Evolutionary conservation across 83 land plant genomes (phyloP), one percentile per base, ranked within the genome.

Genomic region (Picea abies): DNA sequence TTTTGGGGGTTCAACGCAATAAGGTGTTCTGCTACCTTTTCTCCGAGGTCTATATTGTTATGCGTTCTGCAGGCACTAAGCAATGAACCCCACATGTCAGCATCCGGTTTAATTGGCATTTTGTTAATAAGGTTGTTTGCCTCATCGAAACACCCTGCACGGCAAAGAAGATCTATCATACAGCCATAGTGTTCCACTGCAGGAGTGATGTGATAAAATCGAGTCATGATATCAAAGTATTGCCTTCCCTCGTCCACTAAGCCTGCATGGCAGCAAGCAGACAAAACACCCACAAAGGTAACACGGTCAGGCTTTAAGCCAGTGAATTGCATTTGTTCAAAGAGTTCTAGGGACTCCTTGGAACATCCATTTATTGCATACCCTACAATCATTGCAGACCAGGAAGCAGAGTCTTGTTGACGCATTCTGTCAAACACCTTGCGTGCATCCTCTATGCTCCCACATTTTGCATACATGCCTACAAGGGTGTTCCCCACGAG

Each of bases 401-500:
- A 89, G 20, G 90, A 76, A 56, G 71, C 84, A 60, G 80, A 44
- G 84, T 84, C 86, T 20, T 20, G 65, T 16, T 16, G n/a, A 52
- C 85, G 83, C 70, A 86, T 89, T 14, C 71, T 80, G 56, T 84
- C 80, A 76, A 89, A 89, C 64, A 86, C 84, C 29, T 78, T 68
- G 32, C 78, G 82, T 25, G 90, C 90, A 23, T 80, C 62, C 4
- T 82, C 84, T 25, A 84, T 52, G 60, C 62, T 61, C 35, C 90
- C 88, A 16, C 86, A 89, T 79, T 84, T 89, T 23, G 88, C 84
- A 44, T 89, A 89, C 91, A 89, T 86, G 76, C 82, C 88, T 37
- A 89, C 81, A 47, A 89, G 75, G 60, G 91, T 88, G 58, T 86
- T 89, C 14, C 78, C 88, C 58, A 89, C 66, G 15, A 82, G 81